Evolutionary conservation across 202 grass and related monocot species (phyloP), one percentile per base, ranked within the genome.

Genomic region (Zoysia matrella): DNA sequence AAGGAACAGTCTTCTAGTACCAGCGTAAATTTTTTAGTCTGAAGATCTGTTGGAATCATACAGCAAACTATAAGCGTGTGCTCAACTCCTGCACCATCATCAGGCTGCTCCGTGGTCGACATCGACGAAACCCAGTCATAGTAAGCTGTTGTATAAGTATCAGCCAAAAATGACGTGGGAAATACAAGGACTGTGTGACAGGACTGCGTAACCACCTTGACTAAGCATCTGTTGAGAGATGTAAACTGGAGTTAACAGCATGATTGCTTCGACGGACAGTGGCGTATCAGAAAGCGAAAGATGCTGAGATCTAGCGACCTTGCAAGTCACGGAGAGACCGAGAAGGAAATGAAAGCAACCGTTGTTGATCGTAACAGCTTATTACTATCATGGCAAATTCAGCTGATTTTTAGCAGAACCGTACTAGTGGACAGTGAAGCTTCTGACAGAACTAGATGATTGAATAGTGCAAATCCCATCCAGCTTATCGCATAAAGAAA

Each of bases 151-250:
- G 40, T 15, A 13, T 36, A 53, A 40, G 56, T 75, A 63, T 47
- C 77, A 53, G 4, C n/a, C 2, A 81, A 12, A 30, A 47, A 5
- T 4, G 5, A 47, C 45, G 45, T 3, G 51, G 8, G 8, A 51
- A 51, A 8, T 80, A 7, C n/a, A 53, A 14, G 36, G 70, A 47
- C 71, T 9, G 5, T 55, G 18, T 55, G 72, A 76, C 3, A 13
- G 9, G 78, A 76, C 72, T 12, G 56, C n/a, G 3, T 77, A 87
- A 49, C 79, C 52, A 57, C 55, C 6, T 75, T 22, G 22, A 22
- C 22, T 22, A 22, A 22, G 22, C 22, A 22, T 22, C 22, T 22
- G 22, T 22, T 22, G 22, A 22, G 22, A 22, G 22, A 22, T 22
- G 22, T 22, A 22, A 22, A 22, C 22, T 22, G 22, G 22, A 22